Evolutionary conservation across 1,284 basidiomycete species (phyloP), one percentile per base, ranked within the genome.

Genomic region (Amylostereum areolatum): DNA sequence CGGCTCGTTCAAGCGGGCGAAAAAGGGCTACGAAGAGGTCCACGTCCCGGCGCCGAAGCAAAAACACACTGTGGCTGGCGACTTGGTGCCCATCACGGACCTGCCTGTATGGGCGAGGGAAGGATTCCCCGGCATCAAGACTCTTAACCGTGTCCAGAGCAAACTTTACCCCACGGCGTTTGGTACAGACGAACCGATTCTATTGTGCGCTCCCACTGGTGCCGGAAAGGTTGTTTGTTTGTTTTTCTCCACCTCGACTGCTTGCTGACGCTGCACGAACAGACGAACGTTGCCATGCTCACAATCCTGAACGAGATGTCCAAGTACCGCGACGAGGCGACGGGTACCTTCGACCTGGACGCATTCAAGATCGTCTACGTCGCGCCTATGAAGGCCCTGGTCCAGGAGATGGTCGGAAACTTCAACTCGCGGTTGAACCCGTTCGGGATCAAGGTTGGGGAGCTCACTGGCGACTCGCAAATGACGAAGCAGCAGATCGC

Each of bases 231-330:
- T 92, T 57, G 49, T 78, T 62, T 12, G 30, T 28, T 30, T 36
- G 9, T 46, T 31, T 39, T 33, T 50, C 18, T 8, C 45, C 37
- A 30, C 54, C 47, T 55, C 53, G 52, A 39, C 39, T 6, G 10
- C 42, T 34, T 48, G 32, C 43, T 46, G 28, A 52, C 10, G 54
- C 24, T 12, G 5, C 27, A 52, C 55, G 41, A 46, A 0, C 57
- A 94, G 93, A 99, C 97, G 31, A 99, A 99, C 60, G 97, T 98
- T 29, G 97, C 97, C 10, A 93, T 99, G 82, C 77, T 99, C 10
- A 85, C 92, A 0, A 88, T 97, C 57, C 78, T 97, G 12, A 90
- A 92, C 60, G 92, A 96, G 58, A 80, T 97, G 33, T 69, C 76
- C 30, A 95, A 96, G 61, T 84, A 89, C 64, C 83, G 92, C 18